A percentile compares a stretch with the other conserved stretches of the same genome.
Conservation (phyloP, 257 asterid species). For the Osmanthus fragrans region DNA sequence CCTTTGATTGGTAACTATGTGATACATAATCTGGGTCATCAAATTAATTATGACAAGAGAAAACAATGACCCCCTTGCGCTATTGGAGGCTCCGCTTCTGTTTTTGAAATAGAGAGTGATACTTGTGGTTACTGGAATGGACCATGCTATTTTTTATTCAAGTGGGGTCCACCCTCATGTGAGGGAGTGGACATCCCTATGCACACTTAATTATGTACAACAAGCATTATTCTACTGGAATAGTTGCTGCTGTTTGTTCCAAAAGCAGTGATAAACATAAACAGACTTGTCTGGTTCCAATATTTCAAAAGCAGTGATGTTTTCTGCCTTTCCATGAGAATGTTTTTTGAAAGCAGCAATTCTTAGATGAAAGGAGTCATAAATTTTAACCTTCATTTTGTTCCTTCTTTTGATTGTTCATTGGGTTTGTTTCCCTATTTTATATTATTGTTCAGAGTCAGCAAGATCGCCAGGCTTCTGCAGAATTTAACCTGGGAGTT, state of each 20-base stretch:
- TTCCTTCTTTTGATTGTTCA: background rate
- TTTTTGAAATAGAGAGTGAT: conserved; percentile 1
- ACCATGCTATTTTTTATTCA: no score
- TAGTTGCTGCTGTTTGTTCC: conserved; percentile 1
- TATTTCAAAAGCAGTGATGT: background rate
- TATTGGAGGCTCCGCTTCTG: background rate
- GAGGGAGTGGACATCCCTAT: no score
- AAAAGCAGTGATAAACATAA: background rate
- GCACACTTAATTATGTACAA: no score
- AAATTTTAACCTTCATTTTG: background rate
- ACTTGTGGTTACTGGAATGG: background rate
- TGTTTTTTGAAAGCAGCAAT: background rate
- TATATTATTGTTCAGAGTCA: conserved; percentile 48
- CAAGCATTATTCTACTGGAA: no score
- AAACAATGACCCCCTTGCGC: background rate
- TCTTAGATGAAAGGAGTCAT: background rate
- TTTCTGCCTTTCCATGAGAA: background rate
- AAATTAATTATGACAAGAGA: background rate
- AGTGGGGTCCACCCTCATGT: no score
- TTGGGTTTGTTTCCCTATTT: background rate
- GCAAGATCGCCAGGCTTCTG: conserved; percentile 50
- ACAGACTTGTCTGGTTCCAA: background rate
- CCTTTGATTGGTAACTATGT: conserved; percentile 7
- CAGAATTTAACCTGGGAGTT: conserved; percentile 86
- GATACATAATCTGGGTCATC: background rate